These are phyloP conservation scores for Lactarius indigo DNA, from an alignment of 768 basidiomycete genomes.

Conservation along the genomic window DNA sequence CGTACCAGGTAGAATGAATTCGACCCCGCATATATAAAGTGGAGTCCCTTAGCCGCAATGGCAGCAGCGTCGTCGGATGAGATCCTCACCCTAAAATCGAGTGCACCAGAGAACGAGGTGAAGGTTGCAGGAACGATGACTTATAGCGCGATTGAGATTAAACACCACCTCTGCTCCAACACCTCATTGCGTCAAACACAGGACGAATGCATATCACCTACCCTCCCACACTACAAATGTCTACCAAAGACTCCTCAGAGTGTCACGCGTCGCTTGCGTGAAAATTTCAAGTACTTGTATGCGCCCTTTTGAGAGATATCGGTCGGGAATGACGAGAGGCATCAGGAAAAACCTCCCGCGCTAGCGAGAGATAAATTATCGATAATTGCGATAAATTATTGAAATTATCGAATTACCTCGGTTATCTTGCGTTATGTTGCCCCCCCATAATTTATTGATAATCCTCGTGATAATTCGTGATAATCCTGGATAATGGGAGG, in stretches of 20 bases:
- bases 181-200: not conserved
- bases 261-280: constrained; percentile 54
- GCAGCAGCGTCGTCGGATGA: constrained; percentile 55
- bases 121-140: not conserved
- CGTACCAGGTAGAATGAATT: constrained; percentile 74
- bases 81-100: constrained; percentile 61
- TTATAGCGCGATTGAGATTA: constrained; percentile 12
- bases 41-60: constrained; percentile 58
- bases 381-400: no score
- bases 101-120: not conserved
- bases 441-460: no score
- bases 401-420: no score
- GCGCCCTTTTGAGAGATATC: no score
- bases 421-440: no score
- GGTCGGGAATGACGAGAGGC: no score
- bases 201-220: constrained; percentile 25
- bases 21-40: constrained; percentile 63
- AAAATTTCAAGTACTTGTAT: constrained; percentile 65
- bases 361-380: constrained; percentile 11
- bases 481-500: no score
- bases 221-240: constrained; percentile 83
- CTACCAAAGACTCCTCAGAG: constrained; percentile 55
- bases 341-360: not conserved
- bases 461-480: no score
- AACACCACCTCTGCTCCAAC: not conserved